Percentiles rank a stretch among this genome's conserved stretches.
Evolutionary conservation across 2,329 filamentous ascomycete genomes (phyloP).

Genomic region (Aspergillus bombycis): DNA sequence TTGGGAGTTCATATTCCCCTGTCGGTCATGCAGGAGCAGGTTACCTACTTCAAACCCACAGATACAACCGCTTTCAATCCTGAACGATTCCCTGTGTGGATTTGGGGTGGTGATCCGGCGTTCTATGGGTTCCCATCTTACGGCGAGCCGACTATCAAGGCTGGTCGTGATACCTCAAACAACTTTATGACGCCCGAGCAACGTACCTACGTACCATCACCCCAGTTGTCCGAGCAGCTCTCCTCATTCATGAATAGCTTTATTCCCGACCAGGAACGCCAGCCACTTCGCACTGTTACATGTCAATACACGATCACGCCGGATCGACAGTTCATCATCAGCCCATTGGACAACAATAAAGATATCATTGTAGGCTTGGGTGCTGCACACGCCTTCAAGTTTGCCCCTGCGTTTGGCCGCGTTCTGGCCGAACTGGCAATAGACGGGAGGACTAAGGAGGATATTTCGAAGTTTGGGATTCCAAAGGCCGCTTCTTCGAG

Average conservation of each 20-base stretch:
- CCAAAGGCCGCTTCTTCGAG: neutral
- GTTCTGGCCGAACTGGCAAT: neutral
- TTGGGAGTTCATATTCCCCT: neutral
- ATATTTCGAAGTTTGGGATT: neutral
- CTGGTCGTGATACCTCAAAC: slow-evolving; percentile 25
- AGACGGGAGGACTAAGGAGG: neutral
- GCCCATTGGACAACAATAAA: slow-evolving; percentile 25
- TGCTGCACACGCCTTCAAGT: neutral
- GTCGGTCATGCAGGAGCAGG: neutral
- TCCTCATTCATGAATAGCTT: slow-evolving; percentile 19
- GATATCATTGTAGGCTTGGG: neutral
- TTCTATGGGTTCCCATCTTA: neutral
- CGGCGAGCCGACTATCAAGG: slow-evolving; percentile 22
- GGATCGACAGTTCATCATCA: slow-evolving; percentile 32
- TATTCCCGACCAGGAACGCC: slow-evolving; percentile 19
- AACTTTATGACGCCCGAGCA: slow-evolving; percentile 32
- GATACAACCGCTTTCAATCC: neutral
- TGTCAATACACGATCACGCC: slow-evolving; percentile 35
- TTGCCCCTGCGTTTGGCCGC: neutral
- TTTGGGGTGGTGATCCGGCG: neutral
- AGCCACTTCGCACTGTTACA: slow-evolving; percentile 30
- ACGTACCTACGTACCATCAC: slow-evolving; percentile 33
- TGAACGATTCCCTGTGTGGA: neutral
- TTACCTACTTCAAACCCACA: neutral
- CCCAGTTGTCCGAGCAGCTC: slow-evolving; percentile 24